phyloP scores from a whole-genome alignment of 805 yeast species.

The Tetrapisispora namnaoensis region DNA sequence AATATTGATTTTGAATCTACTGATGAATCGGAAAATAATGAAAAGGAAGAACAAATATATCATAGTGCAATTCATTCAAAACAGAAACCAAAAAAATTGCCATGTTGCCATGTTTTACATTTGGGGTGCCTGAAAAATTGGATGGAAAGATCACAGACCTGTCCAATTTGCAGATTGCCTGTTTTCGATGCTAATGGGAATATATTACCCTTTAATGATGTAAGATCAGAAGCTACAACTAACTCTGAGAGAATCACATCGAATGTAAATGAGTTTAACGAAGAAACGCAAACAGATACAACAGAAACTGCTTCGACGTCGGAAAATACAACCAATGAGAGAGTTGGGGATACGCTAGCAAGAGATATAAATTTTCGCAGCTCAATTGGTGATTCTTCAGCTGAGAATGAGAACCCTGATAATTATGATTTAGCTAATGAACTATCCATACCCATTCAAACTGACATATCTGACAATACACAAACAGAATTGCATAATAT shows the following conservation, averaged over 20 bases:
- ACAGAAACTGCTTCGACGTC: neutral
- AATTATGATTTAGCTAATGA: neutral
- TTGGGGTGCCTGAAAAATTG: slow-evolving; percentile 84
- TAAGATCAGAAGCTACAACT: neutral
- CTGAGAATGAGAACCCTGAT: neutral
- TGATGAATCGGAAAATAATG: neutral
- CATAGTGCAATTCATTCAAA: slow-evolving; percentile 1
- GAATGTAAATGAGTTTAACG: neutral
- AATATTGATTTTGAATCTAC: slow-evolving; percentile 12
- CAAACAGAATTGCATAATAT: neutral
- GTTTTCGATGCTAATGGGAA: slow-evolving; percentile 39
- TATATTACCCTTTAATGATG: slow-evolving; percentile 8
- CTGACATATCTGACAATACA: neutral
- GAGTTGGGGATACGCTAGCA: slow-evolving; percentile 1
- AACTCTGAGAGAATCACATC: neutral
- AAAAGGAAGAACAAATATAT: slow-evolving; percentile 3
- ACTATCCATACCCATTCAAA: neutral
- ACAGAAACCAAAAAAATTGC: slow-evolving; percentile 57
- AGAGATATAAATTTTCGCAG: slow-evolving; percentile 2
- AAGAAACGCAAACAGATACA: neutral
- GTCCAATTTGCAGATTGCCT: slow-evolving; percentile 81
- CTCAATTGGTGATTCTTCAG: neutral
- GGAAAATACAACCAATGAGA: neutral
- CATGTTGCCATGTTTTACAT: slow-evolving; percentile 84
- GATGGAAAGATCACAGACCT: slow-evolving; percentile 85